phyloP scores from a whole-genome alignment of 2,329 filamentous ascomycete species.

The Dactylonectria estremocensis region DNA sequence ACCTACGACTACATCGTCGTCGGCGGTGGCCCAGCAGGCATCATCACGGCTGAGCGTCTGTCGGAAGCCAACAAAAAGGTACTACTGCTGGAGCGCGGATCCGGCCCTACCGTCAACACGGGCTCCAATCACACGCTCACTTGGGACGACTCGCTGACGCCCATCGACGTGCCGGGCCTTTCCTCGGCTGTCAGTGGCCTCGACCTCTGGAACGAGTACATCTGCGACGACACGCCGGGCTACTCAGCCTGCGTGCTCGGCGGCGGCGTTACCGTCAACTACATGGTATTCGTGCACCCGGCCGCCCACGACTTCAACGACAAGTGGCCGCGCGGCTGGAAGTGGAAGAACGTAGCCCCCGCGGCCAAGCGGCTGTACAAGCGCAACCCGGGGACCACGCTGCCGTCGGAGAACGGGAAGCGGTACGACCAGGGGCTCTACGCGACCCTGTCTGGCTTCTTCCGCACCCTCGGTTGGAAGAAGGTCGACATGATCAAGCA shows the following conservation, averaged over 20 bases:
- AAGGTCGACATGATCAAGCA: conserved; percentile 72
- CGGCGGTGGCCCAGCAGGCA: conserved; percentile 43
- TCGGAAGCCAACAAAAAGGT: conserved; percentile 76
- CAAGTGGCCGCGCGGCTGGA: conserved; percentile 81
- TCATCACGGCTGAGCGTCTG: conserved; percentile 58
- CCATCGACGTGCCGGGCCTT: conserved; percentile 77
- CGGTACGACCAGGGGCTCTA: conserved; percentile 78
- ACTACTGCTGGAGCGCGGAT: conserved; percentile 72
- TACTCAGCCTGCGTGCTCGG: conserved; percentile 76
- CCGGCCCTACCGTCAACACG: conserved; percentile 73
- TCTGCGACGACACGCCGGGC: conserved; percentile 41
- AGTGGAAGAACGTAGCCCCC: conserved; percentile 66
- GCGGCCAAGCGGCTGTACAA: conserved; percentile 76
- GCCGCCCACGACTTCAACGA: conserved; percentile 77
- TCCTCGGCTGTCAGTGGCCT: conserved; percentile 73
- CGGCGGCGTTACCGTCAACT: conserved; percentile 76
- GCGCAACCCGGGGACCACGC: conserved; percentile 63
- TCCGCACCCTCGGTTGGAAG: conserved; percentile 74
- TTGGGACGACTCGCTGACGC: conserved; percentile 76
- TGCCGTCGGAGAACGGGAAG: conserved; percentile 75
- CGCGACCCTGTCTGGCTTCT: conserved; percentile 70
- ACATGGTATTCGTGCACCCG: conserved; percentile 78
- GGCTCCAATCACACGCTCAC: conserved; percentile 72
- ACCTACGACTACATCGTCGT: conserved; percentile 48
- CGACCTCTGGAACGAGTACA: conserved; percentile 70